These are phyloP conservation scores for Fusarium lyarnte DNA, from an alignment of 2,329 filamentous ascomycete genomes.

Conservation along the genomic window DNA sequence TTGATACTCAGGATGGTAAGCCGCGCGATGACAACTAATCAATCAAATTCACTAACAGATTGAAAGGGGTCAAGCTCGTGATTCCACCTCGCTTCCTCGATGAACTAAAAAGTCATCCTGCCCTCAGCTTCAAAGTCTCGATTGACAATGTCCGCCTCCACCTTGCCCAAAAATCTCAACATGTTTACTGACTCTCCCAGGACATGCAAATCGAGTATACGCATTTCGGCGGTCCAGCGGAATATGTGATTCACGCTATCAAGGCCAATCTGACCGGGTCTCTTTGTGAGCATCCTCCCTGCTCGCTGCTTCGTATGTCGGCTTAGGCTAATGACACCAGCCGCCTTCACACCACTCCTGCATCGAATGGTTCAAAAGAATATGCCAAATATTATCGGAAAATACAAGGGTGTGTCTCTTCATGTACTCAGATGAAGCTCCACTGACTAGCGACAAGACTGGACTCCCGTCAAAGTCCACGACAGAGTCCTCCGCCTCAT, in stretches of 20 bases:
- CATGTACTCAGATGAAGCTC: fast-evolving
- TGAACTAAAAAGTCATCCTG: slow-evolving; percentile 7
- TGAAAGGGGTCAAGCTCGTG: neutral
- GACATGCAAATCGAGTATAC: slow-evolving; percentile 28
- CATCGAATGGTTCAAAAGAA: slow-evolving; percentile 9
- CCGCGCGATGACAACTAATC: fast-evolving
- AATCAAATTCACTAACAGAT: fast-evolving
- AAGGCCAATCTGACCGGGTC: slow-evolving; percentile 9
- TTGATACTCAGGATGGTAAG: slow-evolving; percentile 16
- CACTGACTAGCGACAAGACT: neutral
- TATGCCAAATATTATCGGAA: neutral
- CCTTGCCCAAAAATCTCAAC: fast-evolving
- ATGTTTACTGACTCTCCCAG: neutral
- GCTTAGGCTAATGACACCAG: neutral
- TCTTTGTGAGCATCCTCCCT: neutral
- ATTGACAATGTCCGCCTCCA: neutral
- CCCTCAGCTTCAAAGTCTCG: slow-evolving; percentile 11
- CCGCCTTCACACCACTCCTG: neutral
- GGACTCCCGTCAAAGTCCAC: slow-evolving; percentile 12
- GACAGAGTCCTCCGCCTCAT: slow-evolving; percentile 5
- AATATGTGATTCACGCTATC: slow-evolving; percentile 16
- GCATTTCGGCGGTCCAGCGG: slow-evolving; percentile 10
- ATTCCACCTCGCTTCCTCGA: slow-evolving; percentile 1
- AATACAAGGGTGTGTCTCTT: neutral
- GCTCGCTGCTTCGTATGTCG: fast-evolving